phyloP scores from a whole-genome alignment of 257 asterid species.

The Solanum tacnaense region DNA sequence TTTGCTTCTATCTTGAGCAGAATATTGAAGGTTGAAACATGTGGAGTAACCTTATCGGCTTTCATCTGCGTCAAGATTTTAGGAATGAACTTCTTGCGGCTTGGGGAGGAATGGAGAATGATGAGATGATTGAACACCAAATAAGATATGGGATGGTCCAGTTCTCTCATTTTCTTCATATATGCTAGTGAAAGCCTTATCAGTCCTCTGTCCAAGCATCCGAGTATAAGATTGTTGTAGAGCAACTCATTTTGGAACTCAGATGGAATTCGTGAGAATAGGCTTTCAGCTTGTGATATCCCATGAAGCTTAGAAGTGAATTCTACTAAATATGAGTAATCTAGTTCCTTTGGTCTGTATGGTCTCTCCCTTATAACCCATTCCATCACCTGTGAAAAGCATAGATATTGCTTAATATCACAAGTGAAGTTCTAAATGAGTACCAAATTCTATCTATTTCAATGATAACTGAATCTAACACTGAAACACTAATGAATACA shows the following conservation, averaged over 20 bases:
- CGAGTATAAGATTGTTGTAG: conserved; percentile 77
- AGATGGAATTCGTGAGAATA: conserved; percentile 59
- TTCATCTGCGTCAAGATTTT: conserved; percentile 75
- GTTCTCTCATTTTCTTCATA: conserved; percentile 90
- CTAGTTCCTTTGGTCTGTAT: conserved; percentile 61
- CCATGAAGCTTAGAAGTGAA: conserved; percentile 88
- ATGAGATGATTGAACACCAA: conserved; percentile 80
- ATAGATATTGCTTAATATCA: not conserved
- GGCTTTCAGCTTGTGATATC: conserved; percentile 55
- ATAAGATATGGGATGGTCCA: conserved; percentile 59
- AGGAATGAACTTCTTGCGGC: conserved; percentile 45
- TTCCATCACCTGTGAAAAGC: conserved; percentile 67
- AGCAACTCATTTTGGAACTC: conserved; percentile 62
- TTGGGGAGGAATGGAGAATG: conserved; percentile 67
- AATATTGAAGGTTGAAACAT: conserved; percentile 72
- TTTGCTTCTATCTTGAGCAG: conserved; percentile 66
- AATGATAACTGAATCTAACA: not conserved
- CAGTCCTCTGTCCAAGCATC: conserved; percentile 73
- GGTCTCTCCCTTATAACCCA: conserved; percentile 98
- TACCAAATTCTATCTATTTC: not conserved
- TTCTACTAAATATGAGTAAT: conserved; percentile 70
- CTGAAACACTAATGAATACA: not conserved
- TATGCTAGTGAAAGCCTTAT: conserved; percentile 61
- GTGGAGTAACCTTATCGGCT: conserved; percentile 66
- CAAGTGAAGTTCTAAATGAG: not conserved